Evolutionary conservation across 768 basidiomycete genomes (phyloP), one percentile per base, ranked within the genome.

Genomic region (Trametes maxima): DNA sequence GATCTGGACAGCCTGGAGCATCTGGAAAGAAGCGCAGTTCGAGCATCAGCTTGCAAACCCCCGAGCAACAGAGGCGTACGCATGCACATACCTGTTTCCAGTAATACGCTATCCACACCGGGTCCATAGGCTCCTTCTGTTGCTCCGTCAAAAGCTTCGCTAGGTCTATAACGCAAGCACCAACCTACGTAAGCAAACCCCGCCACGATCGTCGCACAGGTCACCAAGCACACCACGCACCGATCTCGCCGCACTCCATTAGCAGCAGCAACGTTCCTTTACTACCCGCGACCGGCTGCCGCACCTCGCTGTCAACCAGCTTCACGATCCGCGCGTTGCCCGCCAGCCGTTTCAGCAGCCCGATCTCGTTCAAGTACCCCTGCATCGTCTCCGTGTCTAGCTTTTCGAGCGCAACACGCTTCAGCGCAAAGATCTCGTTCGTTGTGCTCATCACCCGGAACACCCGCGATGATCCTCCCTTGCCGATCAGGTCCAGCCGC

Each of bases 1-100:
- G 57, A 98, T 89, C 60, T 97, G 92, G n/a, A 99, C 96, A 0
- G 95, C 95, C 80, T 97, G 89, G 50, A 99, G 78, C 94, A 99
- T 99, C 95, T 98, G 69, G 24, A 13, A 5, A 10, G 40, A 3
- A 19, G 53, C 36, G n/a, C 17, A 21, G 14, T 17, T 22, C 3
- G 14, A 11, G 21, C 21, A 45, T 25, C n/a, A 25, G 28, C 19
- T 44, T 14, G 16, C 19, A 54, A 16, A n/a, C 13, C 7, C 37
- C 44, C 21, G 7, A 4, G 36, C 8, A n/a, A 2, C 14, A 11
- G 22, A n/a, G 13, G 13, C 51, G 37, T 14, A 37, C 39, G 11
- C 36, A n/a, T 7, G n/a, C 17, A 73, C 81, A 24, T 62, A 93
- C 95, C 85, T 98, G 96, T 70, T 97, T 92, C 94, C 95, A 99